Evolutionary conservation across 306 rosid species (phyloP).

Genomic region (Calophaca sinica): DNA sequence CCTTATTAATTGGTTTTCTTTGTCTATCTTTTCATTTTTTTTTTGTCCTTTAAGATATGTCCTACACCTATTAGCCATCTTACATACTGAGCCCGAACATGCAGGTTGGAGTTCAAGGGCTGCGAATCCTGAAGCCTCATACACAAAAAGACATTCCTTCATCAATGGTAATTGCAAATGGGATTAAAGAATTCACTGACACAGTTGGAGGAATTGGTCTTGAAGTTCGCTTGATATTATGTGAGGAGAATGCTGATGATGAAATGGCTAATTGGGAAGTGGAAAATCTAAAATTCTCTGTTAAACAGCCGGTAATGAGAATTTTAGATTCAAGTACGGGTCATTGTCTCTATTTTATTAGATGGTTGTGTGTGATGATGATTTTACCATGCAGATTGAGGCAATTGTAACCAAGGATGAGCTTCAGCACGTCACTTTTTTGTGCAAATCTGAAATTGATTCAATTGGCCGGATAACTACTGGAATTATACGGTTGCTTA

Average conservation of each 20-base stretch:
- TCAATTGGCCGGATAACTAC: constrained; percentile 91
- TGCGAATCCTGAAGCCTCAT: constrained; percentile 83
- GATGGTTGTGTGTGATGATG: constrained; percentile 39
- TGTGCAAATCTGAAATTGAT: constrained; percentile 96
- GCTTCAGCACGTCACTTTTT: constrained; percentile 80
- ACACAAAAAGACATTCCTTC: constrained; percentile 53
- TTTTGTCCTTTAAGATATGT: constrained; percentile 28
- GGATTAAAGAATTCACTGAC: constrained; percentile 62
- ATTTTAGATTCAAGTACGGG: constrained; percentile 34
- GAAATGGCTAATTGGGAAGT: constrained; percentile 75
- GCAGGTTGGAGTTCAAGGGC: constrained; percentile 86
- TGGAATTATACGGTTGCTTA: constrained; percentile 79
- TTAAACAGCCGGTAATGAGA: constrained; percentile 76
- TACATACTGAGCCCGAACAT: constrained; percentile 38
- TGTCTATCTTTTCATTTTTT: constrained; percentile 31
- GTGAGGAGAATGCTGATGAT: constrained; percentile 65
- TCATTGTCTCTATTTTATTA: constrained; percentile 13
- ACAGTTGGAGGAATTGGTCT: constrained; percentile 74
- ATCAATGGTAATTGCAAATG: constrained; percentile 55
- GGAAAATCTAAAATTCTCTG: constrained; percentile 86
- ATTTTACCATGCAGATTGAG: constrained; percentile 70
- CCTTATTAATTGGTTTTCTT: constrained; percentile 28
- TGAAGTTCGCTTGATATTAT: constrained; percentile 67
- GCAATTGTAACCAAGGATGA: constrained; percentile 91
- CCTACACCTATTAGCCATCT: constrained; percentile 31